Evolutionary conservation across 805 yeast genomes (phyloP), one percentile per base, ranked within the genome.

Genomic region (Hanseniaspora hatyaiensis): DNA sequence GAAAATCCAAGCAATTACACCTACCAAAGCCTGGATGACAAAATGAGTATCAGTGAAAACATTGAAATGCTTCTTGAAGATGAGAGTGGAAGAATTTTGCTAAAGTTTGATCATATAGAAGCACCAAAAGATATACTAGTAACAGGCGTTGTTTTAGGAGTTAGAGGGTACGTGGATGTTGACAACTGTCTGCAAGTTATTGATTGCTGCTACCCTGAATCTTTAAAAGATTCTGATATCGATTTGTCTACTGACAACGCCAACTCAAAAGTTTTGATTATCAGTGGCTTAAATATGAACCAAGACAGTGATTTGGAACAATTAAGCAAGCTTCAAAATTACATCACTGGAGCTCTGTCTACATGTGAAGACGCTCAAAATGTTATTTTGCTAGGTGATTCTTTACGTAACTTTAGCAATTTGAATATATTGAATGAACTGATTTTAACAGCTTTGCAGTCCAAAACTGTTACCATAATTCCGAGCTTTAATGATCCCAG

Each of bases 401-500:
- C 46, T 31, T 61, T 60, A 34, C 60, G 65, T 13, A 62, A 69
- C 52, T 81, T 77, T 34, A 77, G 72, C 50, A 68, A 76, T 54
- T 67, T 70, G 43, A 70, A 81, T 2, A 65, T 67, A n/a, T 62
- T 89, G 20, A 89, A 84, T 54, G 55, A 59, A 8, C 76, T 80
- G 55, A 54, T 89, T 4, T 59, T 68, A 1, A 79, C 80, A 12
- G 51, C 84, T 1, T 64, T 79, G 2, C 61, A 69, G 6, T 68
- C 81, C 1, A 63, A 86, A 15, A 82, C 94, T 0, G 77, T 88
- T 6, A 74, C 80, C 36, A 56, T 92, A 2, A 71, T 92, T 78
- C 95, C 98, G 0, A 97, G 98, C 4, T 72, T 67, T 6, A 64
- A 70, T 3, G 98, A 92, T 60, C 95, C 96, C 0, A 78, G 85